phyloP scores from a whole-genome alignment of 106 monocot species.

The Platanthera zijinensis region DNA sequence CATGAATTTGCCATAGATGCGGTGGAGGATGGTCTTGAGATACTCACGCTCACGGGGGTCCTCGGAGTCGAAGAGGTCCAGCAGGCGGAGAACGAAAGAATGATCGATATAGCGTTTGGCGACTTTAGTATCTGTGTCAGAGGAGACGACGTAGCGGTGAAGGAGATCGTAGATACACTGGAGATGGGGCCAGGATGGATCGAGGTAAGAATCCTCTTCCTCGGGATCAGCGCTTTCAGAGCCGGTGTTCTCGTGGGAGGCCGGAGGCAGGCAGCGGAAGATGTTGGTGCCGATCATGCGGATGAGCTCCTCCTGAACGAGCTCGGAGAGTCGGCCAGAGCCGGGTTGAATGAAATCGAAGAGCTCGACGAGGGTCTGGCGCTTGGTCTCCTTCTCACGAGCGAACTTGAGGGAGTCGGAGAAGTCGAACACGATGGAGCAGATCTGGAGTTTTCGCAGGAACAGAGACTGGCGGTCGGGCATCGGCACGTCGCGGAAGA shows the following conservation, averaged over 20 bases:
- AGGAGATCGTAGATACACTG: conserved; percentile 59
- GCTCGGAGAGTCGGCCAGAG: conserved; percentile 37
- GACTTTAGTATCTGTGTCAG: conserved; percentile 46
- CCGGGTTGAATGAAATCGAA: conserved; percentile 42
- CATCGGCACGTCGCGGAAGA: conserved; percentile 35
- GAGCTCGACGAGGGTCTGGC: conserved; percentile 39
- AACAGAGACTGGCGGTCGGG: conserved; percentile 28
- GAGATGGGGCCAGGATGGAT: conserved; percentile 64
- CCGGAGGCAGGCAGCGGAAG: conserved; percentile 61
- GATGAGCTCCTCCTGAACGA: conserved; percentile 56
- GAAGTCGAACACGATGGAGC: conserved; percentile 30
- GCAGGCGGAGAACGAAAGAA: conserved; percentile 31
- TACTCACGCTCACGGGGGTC: conserved; percentile 51
- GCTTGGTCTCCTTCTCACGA: conserved; percentile 43
- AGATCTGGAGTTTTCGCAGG: conserved; percentile 45
- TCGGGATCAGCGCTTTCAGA: conserved; percentile 37
- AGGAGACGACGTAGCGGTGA: conserved; percentile 36
- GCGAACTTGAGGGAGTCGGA: conserved; percentile 24
- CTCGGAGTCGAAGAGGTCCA: conserved; percentile 44
- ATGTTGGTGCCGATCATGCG: conserved; percentile 35
- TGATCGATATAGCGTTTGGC: conserved; percentile 50
- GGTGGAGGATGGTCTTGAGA: conserved; percentile 39
- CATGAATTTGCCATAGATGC: conserved; percentile 57
- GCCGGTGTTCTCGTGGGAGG: conserved; percentile 48
- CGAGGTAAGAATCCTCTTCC: conserved; percentile 63